These are phyloP conservation scores for Neurospora tetraspora DNA, from an alignment of 495 filamentous ascomycete genomes.

Conservation along the genomic window DNA sequence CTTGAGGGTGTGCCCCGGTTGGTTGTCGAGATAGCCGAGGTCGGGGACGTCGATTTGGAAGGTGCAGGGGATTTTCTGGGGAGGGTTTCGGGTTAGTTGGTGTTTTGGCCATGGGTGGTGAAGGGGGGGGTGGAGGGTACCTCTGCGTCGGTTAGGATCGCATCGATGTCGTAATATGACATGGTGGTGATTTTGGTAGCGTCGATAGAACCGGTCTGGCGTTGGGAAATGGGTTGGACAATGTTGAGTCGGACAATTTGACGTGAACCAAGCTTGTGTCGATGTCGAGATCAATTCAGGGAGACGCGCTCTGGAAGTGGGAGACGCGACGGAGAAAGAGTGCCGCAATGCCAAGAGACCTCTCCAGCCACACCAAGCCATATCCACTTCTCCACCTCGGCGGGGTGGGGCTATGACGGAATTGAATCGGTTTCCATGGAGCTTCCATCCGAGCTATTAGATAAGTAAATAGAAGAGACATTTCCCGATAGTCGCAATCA, in stretches of 20 bases:
- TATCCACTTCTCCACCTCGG: background rate
- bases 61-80: constrained; percentile 86
- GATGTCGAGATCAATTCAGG: background rate
- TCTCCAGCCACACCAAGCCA: no score
- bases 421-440: constrained; percentile 11
- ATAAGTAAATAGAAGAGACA: background rate
- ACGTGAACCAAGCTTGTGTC: background rate
- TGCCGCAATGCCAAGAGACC: background rate
- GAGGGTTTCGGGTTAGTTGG: background rate
- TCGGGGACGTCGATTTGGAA: constrained; percentile 82
- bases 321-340: background rate
- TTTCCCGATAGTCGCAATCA: background rate
- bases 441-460: constrained; percentile 4
- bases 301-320: background rate
- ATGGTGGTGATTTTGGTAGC: constrained; percentile 33
- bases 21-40: constrained; percentile 81
- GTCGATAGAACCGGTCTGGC: background rate
- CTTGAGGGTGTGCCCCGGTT: constrained; percentile 52
- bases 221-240: background rate
- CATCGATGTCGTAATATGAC: constrained; percentile 90
- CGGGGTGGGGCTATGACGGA: constrained; percentile 20
- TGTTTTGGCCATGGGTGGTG: background rate
- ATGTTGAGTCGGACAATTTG: background rate
- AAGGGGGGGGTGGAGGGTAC: constrained; percentile 29
- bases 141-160: constrained; percentile 87